Evolutionary conservation across 169 alveolate genomes (phyloP).

Genomic region (Amoebophrya sp.): DNA sequence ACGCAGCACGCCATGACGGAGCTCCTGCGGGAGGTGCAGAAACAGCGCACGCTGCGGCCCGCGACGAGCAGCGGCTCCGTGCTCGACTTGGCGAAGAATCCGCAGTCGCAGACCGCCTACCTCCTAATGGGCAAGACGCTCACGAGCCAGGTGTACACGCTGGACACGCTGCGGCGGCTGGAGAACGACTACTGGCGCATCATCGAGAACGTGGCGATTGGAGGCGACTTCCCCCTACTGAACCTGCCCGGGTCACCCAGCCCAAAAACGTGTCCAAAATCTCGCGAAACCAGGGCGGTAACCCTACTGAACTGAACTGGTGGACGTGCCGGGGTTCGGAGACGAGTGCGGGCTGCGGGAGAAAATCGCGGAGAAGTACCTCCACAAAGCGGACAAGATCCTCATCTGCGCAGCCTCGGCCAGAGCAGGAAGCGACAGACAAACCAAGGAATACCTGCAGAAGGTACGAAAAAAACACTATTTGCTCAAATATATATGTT

Average conservation of each 20-base stretch:
- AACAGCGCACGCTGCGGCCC: too few species aligned
- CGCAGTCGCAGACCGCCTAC: neutral
- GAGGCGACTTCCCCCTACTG: neutral
- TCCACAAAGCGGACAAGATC: neutral
- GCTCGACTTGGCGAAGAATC: too few species aligned
- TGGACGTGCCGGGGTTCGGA: neutral
- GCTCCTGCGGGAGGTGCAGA: too few species aligned
- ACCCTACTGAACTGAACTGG: neutral
- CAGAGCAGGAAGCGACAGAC: neutral
- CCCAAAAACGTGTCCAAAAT: too few species aligned
- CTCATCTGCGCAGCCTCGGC: neutral
- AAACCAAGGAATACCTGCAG: neutral
- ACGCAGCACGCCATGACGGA: too few species aligned
- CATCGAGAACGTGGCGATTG: neutral
- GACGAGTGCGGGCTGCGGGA: neutral
- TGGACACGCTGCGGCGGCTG: neutral
- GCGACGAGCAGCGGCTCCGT: too few species aligned
- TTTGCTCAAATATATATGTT: neutral
- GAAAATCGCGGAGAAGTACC: neutral
- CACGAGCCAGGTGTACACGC: neutral
- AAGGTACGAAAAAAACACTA: neutral
- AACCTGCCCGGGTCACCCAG: neutral
- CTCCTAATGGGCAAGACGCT: neutral
- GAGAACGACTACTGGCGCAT: neutral
- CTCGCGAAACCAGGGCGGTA: too few species aligned